These are phyloP conservation scores for Takashimella tepidaria DNA, from an alignment of 1,284 basidiomycete species.

Conservation along the genomic window DNA sequence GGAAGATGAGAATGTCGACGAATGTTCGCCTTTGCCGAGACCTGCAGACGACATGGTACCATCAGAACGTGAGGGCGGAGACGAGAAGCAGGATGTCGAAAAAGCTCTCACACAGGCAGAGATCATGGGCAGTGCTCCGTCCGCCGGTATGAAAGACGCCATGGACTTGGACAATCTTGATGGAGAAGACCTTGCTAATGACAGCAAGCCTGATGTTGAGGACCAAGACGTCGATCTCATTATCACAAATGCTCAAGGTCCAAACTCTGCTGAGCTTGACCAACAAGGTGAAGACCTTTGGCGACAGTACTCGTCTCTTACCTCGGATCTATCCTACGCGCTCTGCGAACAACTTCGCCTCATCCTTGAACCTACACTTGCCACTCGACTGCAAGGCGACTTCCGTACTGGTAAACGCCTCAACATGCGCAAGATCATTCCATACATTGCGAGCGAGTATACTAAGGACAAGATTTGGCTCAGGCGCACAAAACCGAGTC, in stretches of 20 bases:
- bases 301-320: conserved; percentile 84
- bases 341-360: conserved; percentile 95
- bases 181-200: conserved; percentile 35
- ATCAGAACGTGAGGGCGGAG: conserved; percentile 16
- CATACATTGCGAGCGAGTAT: conserved; percentile 97
- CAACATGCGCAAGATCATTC: conserved; percentile 99
- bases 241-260: conserved; percentile 53
- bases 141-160: conserved; percentile 30
- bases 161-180: conserved; percentile 38
- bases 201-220: conserved; percentile 27
- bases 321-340: conserved; percentile 82
- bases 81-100: conserved; percentile 30
- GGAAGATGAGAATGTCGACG: conserved; percentile 15
- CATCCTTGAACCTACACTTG: conserved; percentile 90
- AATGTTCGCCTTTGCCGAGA: not conserved
- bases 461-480: conserved; percentile 99
- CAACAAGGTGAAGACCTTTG: conserved; percentile 62
- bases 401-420: conserved; percentile 96
- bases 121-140: conserved; percentile 27
- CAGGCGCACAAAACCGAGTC: conserved; percentile 84
- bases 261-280: conserved; percentile 4
- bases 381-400: conserved; percentile 92
- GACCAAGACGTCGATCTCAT: conserved; percentile 56
- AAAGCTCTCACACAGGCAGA: conserved; percentile 48
- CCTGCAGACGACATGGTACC: conserved; percentile 17